Evolutionary conservation across 1,139 yeast genomes (phyloP).

Genomic region (Entelexis paramagnoliae): DNA sequence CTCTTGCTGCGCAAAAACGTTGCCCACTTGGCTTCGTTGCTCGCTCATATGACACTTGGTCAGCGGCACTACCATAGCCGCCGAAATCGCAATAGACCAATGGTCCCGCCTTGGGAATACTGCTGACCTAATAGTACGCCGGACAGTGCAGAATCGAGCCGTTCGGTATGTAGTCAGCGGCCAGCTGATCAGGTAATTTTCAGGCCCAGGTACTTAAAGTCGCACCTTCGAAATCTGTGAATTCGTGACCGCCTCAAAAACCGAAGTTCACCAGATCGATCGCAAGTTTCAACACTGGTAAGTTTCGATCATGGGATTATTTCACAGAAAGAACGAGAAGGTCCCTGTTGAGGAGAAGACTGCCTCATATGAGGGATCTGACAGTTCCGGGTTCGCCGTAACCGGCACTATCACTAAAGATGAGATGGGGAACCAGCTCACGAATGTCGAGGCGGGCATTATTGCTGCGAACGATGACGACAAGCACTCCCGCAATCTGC

Average conservation of each 20-base stretch:
- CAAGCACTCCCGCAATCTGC: constrained; percentile 25
- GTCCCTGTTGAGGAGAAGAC: neutral
- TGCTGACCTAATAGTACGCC: neutral
- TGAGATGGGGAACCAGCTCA: constrained; percentile 9
- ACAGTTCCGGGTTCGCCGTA: neutral
- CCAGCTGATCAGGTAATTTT: neutral
- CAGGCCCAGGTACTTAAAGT: neutral
- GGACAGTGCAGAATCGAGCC: neutral
- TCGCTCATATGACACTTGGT: neutral
- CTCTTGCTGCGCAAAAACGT: neutral
- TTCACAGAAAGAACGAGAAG: neutral
- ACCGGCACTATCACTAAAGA: constrained; percentile 31
- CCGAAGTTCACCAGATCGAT: neutral
- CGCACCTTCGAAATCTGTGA: neutral
- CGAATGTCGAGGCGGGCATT: constrained; percentile 14
- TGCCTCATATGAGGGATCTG: neutral
- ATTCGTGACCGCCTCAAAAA: neutral
- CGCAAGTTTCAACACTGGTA: neutral
- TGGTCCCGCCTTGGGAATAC: no score
- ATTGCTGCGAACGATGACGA: constrained; percentile 19
- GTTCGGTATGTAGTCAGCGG: constrained; percentile 1
- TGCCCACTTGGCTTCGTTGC: neutral
- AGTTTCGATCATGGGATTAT: neutral
- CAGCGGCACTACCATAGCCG: no score
- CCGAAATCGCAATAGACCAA: no score